Evolutionary conservation across 1,284 basidiomycete genomes (phyloP), one percentile per base, ranked within the genome.

Genomic region (Peniophora sp.): DNA sequence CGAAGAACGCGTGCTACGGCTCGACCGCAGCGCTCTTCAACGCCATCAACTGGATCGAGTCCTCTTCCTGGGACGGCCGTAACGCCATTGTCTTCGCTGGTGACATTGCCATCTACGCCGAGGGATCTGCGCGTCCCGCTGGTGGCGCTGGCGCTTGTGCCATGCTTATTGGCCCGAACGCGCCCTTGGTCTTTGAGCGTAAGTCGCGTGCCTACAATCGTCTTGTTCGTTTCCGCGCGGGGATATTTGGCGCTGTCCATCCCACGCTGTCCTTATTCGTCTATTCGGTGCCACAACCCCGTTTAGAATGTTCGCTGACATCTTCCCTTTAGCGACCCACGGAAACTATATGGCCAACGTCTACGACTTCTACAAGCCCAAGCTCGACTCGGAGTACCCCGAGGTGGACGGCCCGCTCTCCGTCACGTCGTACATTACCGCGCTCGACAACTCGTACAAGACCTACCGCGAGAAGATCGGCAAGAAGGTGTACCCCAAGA

Each of bases 1-100:
- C 91, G 53, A 99, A 99, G 77, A 99, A 99, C 68, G 96, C 96
- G 19, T 99, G 96, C 77, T 99, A 99, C 67, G 96, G 96, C 47
- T 96, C 93, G 39, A 99, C 96, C 22, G 96, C 96, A 45, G 96
- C 96, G 3, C 82, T 99, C 54, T 98, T 97, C 84, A 98, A 98
- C 71, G 88, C 93, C 49, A 77, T 97, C 67, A 95, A 95, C 78
- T 99, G 96, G 96, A 77, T 98, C 57, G 96, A 99, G 71, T 89
- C 85, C 45, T 85, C 84, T 54, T 94, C 90, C n/a, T 99, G 96
- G 96, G 96, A 99, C 64, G 96, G 96, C 52, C 85, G 96, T 54
- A 94, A 97, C 67, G 96, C 96, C 23, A 95, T 99, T 59, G 95
- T 99, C 58, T 94, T 99, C 53, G 89, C 85, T 47, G 97, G 94